A percentile compares a stretch with the other conserved stretches of the same genome.
Evolutionary conservation across 2,329 filamentous ascomycete species (phyloP).

Genomic region (Diaporthe capsici): DNA sequence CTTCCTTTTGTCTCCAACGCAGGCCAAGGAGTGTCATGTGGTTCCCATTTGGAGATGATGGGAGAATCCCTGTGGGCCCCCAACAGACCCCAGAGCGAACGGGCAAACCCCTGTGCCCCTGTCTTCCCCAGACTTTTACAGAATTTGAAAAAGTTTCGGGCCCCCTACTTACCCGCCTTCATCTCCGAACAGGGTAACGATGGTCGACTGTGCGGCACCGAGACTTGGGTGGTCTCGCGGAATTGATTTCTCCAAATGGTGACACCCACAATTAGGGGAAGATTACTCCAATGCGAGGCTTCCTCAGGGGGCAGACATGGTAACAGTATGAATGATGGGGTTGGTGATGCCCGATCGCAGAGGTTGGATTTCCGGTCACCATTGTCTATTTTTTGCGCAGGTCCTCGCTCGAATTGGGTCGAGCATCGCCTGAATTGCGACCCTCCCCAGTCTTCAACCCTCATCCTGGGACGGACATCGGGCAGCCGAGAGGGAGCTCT

Average conservation of each 20-base stretch:
- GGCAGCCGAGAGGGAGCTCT: slow-evolving; percentile 16
- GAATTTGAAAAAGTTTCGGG: slow-evolving; percentile 26
- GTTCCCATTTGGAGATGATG: slow-evolving; percentile 28
- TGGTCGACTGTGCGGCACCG: slow-evolving; percentile 34
- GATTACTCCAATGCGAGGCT: slow-evolving; percentile 22
- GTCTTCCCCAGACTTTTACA: slow-evolving; percentile 41
- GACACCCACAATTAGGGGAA: slow-evolving; percentile 10
- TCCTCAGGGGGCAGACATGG: background rate
- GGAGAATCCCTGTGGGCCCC: slow-evolving; percentile 35
- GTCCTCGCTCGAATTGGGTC: slow-evolving; percentile 18
- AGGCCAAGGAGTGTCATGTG: slow-evolving; percentile 36
- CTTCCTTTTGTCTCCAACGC: slow-evolving; percentile 28
- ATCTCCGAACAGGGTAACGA: slow-evolving; percentile 30
- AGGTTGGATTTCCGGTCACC: background rate
- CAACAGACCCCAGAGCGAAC: slow-evolving; percentile 15
- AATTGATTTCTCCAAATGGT: slow-evolving; percentile 22
- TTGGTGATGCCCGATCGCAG: slow-evolving; percentile 1
- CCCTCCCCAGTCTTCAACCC: slow-evolving; percentile 17
- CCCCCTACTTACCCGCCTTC: slow-evolving; percentile 17
- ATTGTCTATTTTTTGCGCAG: background rate
- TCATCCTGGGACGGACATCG: slow-evolving; percentile 9
- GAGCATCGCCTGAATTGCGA: slow-evolving; percentile 13
- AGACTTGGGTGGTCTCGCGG: slow-evolving; percentile 11
- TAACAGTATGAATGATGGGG: slow-evolving; percentile 6
- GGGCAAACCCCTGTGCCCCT: slow-evolving; percentile 36